Evolutionary conservation across 108 stramenopile species (phyloP).

Genomic region (Seminavis robusta): DNA sequence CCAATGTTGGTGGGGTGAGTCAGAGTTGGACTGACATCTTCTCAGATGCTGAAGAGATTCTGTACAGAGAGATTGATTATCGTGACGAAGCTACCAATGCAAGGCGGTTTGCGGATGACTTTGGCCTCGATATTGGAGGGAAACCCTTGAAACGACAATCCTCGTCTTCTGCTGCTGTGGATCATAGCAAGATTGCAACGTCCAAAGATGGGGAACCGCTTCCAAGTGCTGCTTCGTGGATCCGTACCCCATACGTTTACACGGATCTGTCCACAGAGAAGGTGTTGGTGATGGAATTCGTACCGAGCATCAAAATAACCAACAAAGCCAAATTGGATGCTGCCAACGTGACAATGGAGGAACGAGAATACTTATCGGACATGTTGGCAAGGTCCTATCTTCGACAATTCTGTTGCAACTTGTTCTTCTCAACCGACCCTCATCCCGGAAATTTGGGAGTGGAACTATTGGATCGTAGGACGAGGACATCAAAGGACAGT

Average conservation of each 20-base stretch:
- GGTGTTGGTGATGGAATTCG: constrained; percentile 81
- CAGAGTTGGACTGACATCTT: constrained; percentile 84
- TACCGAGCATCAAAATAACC: constrained; percentile 79
- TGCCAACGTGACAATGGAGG: constrained; percentile 57
- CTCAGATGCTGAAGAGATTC: constrained; percentile 83
- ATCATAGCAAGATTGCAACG: constrained; percentile 35
- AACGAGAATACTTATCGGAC: constrained; percentile 70
- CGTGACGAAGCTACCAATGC: constrained; percentile 90
- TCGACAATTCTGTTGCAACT: constrained; percentile 73
- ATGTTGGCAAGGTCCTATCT: constrained; percentile 73
- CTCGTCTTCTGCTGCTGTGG: too few relatives aligned
- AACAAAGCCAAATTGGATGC: constrained; percentile 53
- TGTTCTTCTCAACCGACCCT: constrained; percentile 86
- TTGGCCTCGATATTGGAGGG: constrained; percentile 79
- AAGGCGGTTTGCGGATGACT: constrained; percentile 79
- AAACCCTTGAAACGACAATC: too few relatives aligned
- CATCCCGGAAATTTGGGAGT: constrained; percentile 85
- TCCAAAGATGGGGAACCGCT: constrained; percentile 57
- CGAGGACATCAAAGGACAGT: constrained; percentile 19
- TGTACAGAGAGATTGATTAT: constrained; percentile 96
- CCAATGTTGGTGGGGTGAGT: constrained; percentile 64
- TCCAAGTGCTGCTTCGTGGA: constrained; percentile 77
- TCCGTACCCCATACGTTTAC: constrained; percentile 69
- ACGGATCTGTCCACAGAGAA: constrained; percentile 60
- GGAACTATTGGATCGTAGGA: constrained; percentile 36